These are phyloP conservation scores for Hanseniaspora sp. DNA, from an alignment of 1,139 yeast genomes.

Conservation along the genomic window DNA sequence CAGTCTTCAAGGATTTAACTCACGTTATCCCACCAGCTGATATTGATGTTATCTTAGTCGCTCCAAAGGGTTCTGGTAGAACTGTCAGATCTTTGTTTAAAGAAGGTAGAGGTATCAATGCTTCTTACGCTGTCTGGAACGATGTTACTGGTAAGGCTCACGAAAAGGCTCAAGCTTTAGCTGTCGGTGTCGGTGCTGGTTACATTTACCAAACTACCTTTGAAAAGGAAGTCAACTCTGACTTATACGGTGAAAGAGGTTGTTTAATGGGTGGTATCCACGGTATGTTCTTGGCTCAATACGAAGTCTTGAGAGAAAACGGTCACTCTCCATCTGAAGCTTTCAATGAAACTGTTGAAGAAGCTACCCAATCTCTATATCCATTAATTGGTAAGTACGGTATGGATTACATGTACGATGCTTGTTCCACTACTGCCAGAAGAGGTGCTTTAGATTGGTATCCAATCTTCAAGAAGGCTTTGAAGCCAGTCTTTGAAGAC, in stretches of 20 bases:
- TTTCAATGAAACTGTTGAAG: conserved; percentile 99
- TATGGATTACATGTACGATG: conserved; percentile 99
- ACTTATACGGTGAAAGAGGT: conserved; percentile 99
- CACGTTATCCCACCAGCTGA: conserved; percentile 89
- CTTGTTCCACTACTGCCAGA: conserved; percentile 99
- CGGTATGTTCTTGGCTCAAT: conserved; percentile 99
- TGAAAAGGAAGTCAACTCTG: conserved; percentile 98
- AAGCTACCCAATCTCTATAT: conserved; percentile 98
- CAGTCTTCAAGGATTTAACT: conserved; percentile 96
- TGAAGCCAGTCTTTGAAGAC: conserved; percentile 95
- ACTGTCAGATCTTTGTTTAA: conserved; percentile 97
- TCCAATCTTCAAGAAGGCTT: conserved; percentile 96
- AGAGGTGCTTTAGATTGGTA: conserved; percentile 99
- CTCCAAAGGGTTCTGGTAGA: conserved; percentile 99
- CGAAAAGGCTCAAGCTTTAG: conserved; percentile 96
- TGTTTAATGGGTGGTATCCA: conserved; percentile 99
- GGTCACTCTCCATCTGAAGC: conserved; percentile 99
- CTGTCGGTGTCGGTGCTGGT: conserved; percentile 99
- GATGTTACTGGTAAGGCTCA: conserved; percentile 98
- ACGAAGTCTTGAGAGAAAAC: conserved; percentile 98
- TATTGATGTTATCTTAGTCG: conserved; percentile 94
- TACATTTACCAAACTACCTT: conserved; percentile 99
- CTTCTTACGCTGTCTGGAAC: conserved; percentile 98
- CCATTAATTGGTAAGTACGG: conserved; percentile 98
- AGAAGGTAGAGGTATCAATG: conserved; percentile 99